Conservation (phyloP, 2,329 filamentous ascomycete species). For the Cercospora sp. region DNA sequence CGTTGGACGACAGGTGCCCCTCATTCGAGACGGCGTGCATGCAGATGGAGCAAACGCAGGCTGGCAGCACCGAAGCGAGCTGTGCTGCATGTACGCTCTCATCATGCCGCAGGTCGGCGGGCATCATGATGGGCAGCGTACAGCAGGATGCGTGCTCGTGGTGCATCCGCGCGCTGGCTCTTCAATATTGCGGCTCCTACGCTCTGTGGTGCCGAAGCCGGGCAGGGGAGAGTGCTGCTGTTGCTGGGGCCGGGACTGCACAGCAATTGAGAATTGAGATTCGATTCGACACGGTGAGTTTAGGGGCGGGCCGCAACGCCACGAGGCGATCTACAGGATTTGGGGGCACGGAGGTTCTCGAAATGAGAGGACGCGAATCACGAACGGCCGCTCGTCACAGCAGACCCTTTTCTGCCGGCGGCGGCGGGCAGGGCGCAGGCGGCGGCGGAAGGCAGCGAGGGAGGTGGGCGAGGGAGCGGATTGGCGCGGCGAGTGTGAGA, state of each 20-base stretch:
- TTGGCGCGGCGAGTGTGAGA: background rate
- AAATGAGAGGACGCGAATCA: background rate
- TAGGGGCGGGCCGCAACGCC: constrained; percentile 10
- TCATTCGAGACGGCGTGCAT: constrained; percentile 4
- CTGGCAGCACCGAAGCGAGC: background rate
- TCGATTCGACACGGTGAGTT: background rate
- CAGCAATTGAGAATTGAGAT: background rate
- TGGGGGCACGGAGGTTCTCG: background rate
- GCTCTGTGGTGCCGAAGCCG: background rate
- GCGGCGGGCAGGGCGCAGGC: background rate
- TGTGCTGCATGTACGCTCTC: background rate
- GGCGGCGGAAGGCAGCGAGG: background rate
- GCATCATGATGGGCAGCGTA: background rate
- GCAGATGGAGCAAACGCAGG: constrained; percentile 8
- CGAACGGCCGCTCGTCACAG: background rate
- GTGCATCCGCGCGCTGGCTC: background rate
- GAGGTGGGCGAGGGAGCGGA: background rate
- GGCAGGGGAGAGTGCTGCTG: background rate
- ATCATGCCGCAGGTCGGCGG: background rate
- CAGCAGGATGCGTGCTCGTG: background rate
- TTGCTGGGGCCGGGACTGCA: background rate
- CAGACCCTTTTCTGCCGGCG: background rate
- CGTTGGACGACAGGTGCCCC: constrained; percentile 1
- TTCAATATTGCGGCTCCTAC: background rate
- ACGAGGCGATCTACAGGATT: constrained; percentile 3